phyloP scores from a whole-genome alignment of 768 basidiomycete genomes.

The Atractiella rhizophila region DNA sequence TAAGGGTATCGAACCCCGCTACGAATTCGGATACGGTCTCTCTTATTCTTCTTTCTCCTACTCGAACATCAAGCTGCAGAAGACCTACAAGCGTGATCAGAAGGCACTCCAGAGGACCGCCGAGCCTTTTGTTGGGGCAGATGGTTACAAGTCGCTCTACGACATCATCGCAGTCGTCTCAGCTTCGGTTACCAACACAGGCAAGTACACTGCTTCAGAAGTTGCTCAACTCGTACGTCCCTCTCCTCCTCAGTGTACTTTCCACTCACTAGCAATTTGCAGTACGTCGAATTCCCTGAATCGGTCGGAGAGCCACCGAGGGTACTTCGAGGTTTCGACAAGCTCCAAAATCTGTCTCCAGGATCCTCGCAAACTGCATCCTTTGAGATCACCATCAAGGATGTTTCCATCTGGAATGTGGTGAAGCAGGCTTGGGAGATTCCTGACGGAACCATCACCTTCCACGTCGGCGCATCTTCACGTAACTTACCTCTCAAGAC shows the following conservation, averaged over 20 bases:
- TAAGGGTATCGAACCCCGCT: conserved; percentile 18
- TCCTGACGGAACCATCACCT: conserved; percentile 8
- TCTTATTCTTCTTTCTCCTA: conserved; percentile 2
- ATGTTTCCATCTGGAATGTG: conserved; percentile 9
- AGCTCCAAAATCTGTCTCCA: conserved; percentile 15
- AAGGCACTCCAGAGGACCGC: conserved; percentile 20
- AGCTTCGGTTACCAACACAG: conserved; percentile 21
- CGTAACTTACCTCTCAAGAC: conserved; percentile 7
- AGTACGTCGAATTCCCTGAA: conserved; percentile 20
- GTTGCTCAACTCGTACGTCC: conserved; percentile 22
- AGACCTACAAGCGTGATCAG: conserved; percentile 11
- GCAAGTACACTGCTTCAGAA: conserved; percentile 19
- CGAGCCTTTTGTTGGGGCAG: conserved; percentile 18
- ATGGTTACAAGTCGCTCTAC: conserved; percentile 16
- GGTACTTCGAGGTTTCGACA: conserved; percentile 21
- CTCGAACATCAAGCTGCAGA: conserved; percentile 9
- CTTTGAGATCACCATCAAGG: conserved; percentile 15
- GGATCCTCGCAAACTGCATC: conserved; percentile 14
- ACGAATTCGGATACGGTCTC: conserved; percentile 22
- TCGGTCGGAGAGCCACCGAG: conserved; percentile 18
- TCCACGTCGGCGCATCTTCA: conserved; percentile 10
- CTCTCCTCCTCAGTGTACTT: background rate
- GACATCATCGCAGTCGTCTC: conserved; percentile 17
- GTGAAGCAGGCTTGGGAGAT: conserved; percentile 8
- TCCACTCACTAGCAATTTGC: background rate